Conservation (phyloP, 1,284 basidiomycete genomes). For the Ganoderma sinense region DNA sequence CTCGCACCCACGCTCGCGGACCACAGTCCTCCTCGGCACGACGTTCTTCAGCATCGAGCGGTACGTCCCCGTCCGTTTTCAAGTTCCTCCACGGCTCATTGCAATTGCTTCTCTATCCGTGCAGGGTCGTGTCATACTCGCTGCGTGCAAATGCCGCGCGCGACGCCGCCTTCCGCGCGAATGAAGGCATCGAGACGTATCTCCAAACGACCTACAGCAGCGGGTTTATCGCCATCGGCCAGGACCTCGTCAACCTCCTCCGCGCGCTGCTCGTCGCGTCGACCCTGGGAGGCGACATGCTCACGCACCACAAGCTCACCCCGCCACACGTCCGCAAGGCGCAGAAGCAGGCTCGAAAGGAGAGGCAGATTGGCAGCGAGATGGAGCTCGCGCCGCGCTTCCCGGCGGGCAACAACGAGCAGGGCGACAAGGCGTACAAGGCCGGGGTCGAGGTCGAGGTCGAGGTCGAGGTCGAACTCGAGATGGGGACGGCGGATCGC, state of each 20-base stretch:
- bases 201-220: conserved; percentile 41
- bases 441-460: no score
- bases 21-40: conserved; percentile 22
- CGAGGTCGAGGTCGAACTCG: no score
- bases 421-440: no score
- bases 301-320: conserved; percentile 6
- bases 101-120: neutral
- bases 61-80: conserved; percentile 19
- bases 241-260: conserved; percentile 35
- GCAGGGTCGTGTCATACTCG: conserved; percentile 35
- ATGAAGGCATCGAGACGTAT: conserved; percentile 39
- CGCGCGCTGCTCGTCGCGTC: conserved; percentile 42
- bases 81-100: no score
- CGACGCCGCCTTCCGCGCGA: conserved; percentile 29
- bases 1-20: conserved; percentile 22
- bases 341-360: neutral
- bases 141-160: conserved; percentile 41
- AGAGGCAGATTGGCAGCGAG: neutral
- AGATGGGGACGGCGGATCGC: no score
- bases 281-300: conserved; percentile 27
- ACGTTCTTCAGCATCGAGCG: conserved; percentile 27
- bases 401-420: no score
- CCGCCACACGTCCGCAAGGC: neutral
- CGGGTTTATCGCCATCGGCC: conserved; percentile 40
- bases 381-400: neutral